phyloP scores from a whole-genome alignment of 495 filamentous ascomycete species.

The Pseudevernia furfuracea region DNA sequence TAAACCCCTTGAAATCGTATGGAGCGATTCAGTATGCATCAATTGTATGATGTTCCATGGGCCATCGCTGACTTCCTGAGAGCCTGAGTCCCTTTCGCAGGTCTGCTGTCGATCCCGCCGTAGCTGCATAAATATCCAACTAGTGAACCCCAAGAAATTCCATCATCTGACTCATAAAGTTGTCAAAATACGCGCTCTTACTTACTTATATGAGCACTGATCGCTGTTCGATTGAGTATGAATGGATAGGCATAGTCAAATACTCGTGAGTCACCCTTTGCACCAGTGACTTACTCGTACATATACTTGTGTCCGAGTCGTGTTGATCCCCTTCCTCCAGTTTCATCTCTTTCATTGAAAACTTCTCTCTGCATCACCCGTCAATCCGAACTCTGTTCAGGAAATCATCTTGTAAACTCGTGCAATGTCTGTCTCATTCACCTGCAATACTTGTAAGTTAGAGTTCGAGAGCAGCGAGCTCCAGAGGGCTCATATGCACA shows the following conservation, averaged over 20 bases:
- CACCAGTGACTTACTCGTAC: no score
- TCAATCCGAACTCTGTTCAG: not conserved
- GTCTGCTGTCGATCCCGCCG: not conserved
- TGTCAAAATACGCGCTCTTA: no score
- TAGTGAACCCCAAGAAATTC: not conserved
- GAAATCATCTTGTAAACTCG: not conserved
- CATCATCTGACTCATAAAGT: not conserved
- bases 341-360: not conserved
- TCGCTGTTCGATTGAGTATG: no score
- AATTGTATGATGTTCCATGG: no score
- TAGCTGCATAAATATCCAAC: not conserved
- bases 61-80: no score
- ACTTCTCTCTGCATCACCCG: not conserved
- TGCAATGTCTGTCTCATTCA: conserved; percentile 67
- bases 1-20: not conserved
- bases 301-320: not conserved
- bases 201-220: no score
- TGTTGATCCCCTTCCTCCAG: not conserved
- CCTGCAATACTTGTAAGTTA: conserved; percentile 95
- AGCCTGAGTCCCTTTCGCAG: not conserved
- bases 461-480: conserved; percentile 87
- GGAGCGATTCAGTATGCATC: not conserved
- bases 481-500: conserved; percentile 90
- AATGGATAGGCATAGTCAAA: no score
- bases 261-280: no score